Evolutionary conservation across 495 filamentous ascomycete species (phyloP), one percentile per base, ranked within the genome.

Genomic region (Articulospora tetracladia): DNA sequence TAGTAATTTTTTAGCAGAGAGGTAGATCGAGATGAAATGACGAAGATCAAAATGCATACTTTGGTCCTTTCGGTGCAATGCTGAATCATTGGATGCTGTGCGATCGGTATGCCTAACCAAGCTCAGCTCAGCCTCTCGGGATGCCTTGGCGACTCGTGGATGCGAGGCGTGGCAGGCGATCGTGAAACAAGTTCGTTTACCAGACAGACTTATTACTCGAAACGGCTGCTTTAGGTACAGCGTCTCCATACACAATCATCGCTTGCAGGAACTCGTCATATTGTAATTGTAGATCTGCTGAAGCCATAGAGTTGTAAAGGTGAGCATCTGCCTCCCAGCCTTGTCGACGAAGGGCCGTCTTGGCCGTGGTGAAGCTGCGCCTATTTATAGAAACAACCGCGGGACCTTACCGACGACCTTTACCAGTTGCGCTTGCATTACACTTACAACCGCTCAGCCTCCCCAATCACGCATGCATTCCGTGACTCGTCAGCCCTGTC

Each of bases 401-500:
- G 39, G 39, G 39, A 44, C 39, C 30, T 34, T 34, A 44, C 39
- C n/a, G 39, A 44, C 39, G 39, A 44, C 17, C n/a, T 15, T 44
- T 3, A 44, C 10, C 17, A n/a, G n/a, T n/a, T n/a, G n/a, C n/a
- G n/a, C n/a, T n/a, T n/a, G n/a, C n/a, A n/a, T 39, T 39, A 10
- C 10, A 39, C 10, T n/a, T 39, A 39, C n/a, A 39, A 39, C 26
- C 15, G 50, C 59, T 56, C 60, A 57, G 54, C 53, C 60, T 55
- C 54, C 53, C 51, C 32, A 7, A 15, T 24, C 34, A 51, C 23
- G 11, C 51, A 51, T 11, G 11, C 51, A 27, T 57, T n/a, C n/a
- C 47, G 52, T 58, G 46, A 62, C 28, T 63, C 61, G 56, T 63
- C 61, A 58, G 32, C 50, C 17, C 25, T 53, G 39, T 25, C 19